These are phyloP conservation scores for Diaporthe longicolla DNA, from an alignment of 2,329 filamentous ascomycete species.

Conservation along the genomic window DNA sequence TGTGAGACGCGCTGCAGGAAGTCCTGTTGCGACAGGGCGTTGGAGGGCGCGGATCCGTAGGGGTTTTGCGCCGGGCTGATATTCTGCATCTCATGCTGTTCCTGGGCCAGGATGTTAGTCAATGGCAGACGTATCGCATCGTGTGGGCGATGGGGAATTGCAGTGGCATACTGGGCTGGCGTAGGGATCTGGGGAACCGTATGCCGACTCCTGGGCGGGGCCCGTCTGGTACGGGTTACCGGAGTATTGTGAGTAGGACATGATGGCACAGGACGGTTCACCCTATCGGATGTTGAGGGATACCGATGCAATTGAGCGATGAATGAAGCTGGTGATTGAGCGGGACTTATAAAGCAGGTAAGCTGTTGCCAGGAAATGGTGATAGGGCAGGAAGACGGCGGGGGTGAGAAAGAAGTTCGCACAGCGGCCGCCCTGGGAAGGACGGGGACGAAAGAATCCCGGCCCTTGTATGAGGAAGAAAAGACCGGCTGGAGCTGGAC, in stretches of 20 bases:
- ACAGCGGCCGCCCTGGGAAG: slow-evolving; percentile 5
- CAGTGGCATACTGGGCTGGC: slow-evolving; percentile 38
- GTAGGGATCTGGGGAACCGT: slow-evolving; percentile 34
- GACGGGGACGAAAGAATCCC: not conserved
- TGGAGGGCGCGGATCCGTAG: slow-evolving; percentile 47
- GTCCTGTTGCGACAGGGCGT: slow-evolving; percentile 72
- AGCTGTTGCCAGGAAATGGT: slow-evolving; percentile 6
- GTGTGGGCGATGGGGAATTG: slow-evolving; percentile 1
- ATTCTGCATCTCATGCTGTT: slow-evolving; percentile 68
- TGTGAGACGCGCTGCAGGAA: slow-evolving; percentile 78
- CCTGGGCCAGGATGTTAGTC: slow-evolving; percentile 46
- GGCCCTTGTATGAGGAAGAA: slow-evolving; percentile 4
- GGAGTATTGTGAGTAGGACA: slow-evolving; percentile 47
- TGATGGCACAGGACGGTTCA: slow-evolving; percentile 38
- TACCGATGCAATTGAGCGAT: slow-evolving; percentile 18
- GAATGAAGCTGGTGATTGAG: slow-evolving; percentile 47
- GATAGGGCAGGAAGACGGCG: not conserved
- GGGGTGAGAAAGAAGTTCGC: not conserved
- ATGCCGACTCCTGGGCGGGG: slow-evolving; percentile 43
- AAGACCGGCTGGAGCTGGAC: not conserved
- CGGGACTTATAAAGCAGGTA: slow-evolving; percentile 41
- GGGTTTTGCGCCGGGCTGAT: slow-evolving; percentile 45
- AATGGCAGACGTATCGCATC: slow-evolving; percentile 46
- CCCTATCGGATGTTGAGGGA: slow-evolving; percentile 16
- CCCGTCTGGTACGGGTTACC: slow-evolving; percentile 48